Evolutionary conservation across 108 stramenopile species (phyloP).

Genomic region (Cylindrotheca fusiformis): DNA sequence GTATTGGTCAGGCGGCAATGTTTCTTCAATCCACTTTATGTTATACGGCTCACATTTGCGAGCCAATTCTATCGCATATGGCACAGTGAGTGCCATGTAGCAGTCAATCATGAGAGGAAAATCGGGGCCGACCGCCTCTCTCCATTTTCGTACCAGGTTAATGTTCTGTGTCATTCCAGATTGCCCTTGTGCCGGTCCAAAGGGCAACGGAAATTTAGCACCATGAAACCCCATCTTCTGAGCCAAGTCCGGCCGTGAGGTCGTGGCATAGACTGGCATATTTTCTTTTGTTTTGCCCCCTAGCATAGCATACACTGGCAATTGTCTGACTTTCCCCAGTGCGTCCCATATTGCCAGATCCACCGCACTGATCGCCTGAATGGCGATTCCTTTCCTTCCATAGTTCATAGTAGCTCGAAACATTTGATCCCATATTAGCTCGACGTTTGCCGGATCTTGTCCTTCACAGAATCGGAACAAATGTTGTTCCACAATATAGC

Average conservation of each 20-base stretch:
- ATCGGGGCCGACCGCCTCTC: constrained; percentile 59
- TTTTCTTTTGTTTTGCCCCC: constrained; percentile 67
- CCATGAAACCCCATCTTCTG: constrained; percentile 62
- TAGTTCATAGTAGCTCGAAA: constrained; percentile 61
- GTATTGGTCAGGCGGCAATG: constrained; percentile 60
- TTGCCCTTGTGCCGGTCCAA: constrained; percentile 60
- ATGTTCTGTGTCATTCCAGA: constrained; percentile 59
- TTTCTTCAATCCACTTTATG: constrained; percentile 73
- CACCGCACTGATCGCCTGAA: constrained; percentile 58
- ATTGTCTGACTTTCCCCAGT: constrained; percentile 48
- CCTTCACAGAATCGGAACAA: constrained; percentile 47
- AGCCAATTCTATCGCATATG: constrained; percentile 62
- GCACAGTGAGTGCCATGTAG: constrained; percentile 61
- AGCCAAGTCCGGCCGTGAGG: constrained; percentile 57
- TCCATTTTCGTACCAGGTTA: constrained; percentile 47
- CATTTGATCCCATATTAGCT: constrained; percentile 74
- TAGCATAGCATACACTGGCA: constrained; percentile 61
- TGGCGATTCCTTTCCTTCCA: constrained; percentile 58
- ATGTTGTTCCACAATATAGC: constrained; percentile 61
- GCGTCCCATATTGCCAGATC: constrained; percentile 74
- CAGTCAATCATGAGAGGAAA: constrained; percentile 66
- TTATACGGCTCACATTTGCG: constrained; percentile 49
- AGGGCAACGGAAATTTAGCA: constrained; percentile 64
- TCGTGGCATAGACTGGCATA: constrained; percentile 68
- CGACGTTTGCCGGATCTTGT: constrained; percentile 58